phyloP scores from a whole-genome alignment of 1,284 basidiomycete genomes.

The Acaromyces ingoldii region DNA sequence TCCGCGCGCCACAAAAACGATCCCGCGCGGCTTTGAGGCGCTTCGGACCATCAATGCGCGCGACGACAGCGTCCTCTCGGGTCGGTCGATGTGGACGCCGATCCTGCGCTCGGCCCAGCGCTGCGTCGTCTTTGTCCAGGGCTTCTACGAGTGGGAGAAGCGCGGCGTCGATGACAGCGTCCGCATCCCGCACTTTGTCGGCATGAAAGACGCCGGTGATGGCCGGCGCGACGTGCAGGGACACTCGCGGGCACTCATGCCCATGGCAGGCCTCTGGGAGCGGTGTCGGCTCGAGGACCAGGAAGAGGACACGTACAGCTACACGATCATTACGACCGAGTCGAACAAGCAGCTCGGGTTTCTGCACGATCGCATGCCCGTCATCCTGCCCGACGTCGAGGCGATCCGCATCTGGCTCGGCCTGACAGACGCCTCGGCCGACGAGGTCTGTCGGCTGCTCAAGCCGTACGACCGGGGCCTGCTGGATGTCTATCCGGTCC shows the following conservation, averaged over 20 bases:
- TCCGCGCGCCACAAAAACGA: slow-evolving; percentile 71
- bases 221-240: slow-evolving; percentile 64
- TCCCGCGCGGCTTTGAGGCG: slow-evolving; percentile 60
- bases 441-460: slow-evolving; percentile 62
- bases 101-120: slow-evolving; percentile 20
- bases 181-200: slow-evolving; percentile 64
- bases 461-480: slow-evolving; percentile 58
- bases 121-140: slow-evolving; percentile 47
- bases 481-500: slow-evolving; percentile 81
- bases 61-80: slow-evolving; percentile 66
- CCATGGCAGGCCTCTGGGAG: slow-evolving; percentile 85
- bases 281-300: slow-evolving; percentile 59
- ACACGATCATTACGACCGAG: slow-evolving; percentile 78
- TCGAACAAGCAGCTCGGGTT: slow-evolving; percentile 52
- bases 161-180: slow-evolving; percentile 15
- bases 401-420: slow-evolving; percentile 75
- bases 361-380: slow-evolving; percentile 82
- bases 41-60: slow-evolving; percentile 85
- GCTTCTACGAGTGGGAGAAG: slow-evolving; percentile 36
- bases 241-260: slow-evolving; percentile 65
- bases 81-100: slow-evolving; percentile 22
- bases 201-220: slow-evolving; percentile 62
- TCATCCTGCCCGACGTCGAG: slow-evolving; percentile 65
- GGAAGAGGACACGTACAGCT: slow-evolving; percentile 65
- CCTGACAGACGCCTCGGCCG: slow-evolving; percentile 53